These are phyloP conservation scores for Aspergillus olivimuriae DNA, from an alignment of 495 filamentous ascomycete species.

Conservation along the genomic window DNA sequence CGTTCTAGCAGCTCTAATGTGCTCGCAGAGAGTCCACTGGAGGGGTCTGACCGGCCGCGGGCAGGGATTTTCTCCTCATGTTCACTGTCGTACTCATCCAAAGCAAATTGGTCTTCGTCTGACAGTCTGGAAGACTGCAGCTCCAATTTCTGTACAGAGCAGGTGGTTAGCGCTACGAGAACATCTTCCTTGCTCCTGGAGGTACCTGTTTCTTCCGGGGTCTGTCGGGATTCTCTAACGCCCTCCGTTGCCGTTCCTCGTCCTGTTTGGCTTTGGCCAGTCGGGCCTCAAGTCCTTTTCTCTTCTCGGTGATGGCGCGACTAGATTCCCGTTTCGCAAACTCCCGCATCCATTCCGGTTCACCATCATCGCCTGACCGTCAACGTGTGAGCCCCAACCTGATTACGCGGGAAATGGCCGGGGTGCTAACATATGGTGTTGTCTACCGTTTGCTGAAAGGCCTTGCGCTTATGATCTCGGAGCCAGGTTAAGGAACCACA, in stretches of 20 bases:
- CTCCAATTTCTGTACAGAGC: slow-evolving; percentile 24
- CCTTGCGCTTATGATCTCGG: slow-evolving; percentile 69
- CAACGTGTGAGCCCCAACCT: slow-evolving; percentile 10
- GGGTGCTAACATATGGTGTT: slow-evolving; percentile 25
- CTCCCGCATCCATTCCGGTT: slow-evolving; percentile 87
- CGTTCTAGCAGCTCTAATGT: slow-evolving; percentile 36
- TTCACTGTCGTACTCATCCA: slow-evolving; percentile 80
- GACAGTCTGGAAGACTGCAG: slow-evolving; percentile 27
- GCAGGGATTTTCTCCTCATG: slow-evolving; percentile 30
- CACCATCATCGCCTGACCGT: slow-evolving; percentile 51
- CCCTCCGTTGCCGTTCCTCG: slow-evolving; percentile 56
- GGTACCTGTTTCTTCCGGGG: slow-evolving; percentile 46
- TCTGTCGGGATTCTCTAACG: slow-evolving; percentile 37
- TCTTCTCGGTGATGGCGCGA: slow-evolving; percentile 56
- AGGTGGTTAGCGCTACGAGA: slow-evolving; percentile 4
- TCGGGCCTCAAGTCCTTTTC: slow-evolving; percentile 63
- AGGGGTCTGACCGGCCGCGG: slow-evolving; percentile 12
- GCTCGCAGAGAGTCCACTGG: slow-evolving; percentile 35
- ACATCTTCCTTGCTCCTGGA: not conserved
- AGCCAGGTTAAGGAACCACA: slow-evolving; percentile 93
- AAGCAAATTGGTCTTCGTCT: slow-evolving; percentile 66
- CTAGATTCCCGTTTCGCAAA: slow-evolving; percentile 62
- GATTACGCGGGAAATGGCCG: too few relatives aligned
- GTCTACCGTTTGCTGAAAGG: slow-evolving; percentile 48
- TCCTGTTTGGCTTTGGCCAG: slow-evolving; percentile 61